A percentile compares a stretch with the other conserved stretches of the same genome.
Conservation (phyloP, 192 early-diverging fungal genomes). For the Coemansia sp. region DNA sequence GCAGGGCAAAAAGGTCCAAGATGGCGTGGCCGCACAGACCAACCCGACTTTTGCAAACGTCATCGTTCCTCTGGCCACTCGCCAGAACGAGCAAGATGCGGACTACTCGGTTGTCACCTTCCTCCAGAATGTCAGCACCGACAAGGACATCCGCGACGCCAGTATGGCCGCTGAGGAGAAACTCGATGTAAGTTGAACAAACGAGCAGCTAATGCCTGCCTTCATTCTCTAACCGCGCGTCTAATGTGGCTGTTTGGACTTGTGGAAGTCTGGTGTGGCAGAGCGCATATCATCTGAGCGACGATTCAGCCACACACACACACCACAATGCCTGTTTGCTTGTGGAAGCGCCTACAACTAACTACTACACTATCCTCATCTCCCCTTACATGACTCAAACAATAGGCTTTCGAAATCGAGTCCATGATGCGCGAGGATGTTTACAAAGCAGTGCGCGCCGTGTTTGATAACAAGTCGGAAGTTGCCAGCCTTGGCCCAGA, state of each 20-base stretch:
- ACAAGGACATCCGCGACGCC: constrained; percentile 68
- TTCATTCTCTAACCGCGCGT: too few relatives aligned
- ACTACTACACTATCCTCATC: background rate
- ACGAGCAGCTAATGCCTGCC: background rate
- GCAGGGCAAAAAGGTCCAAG: constrained; percentile 40
- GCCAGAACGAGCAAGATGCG: constrained; percentile 40
- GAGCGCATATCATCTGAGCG: background rate
- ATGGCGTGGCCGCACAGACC: constrained; percentile 40
- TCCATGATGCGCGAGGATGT: constrained; percentile 67
- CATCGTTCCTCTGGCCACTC: constrained; percentile 42
- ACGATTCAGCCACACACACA: constrained; percentile 6
- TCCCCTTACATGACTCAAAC: background rate
- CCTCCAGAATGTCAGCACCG: constrained; percentile 54
- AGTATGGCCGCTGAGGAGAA: constrained; percentile 63
- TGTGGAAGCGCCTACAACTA: background rate
- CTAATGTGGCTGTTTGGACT: background rate
- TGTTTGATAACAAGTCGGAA: constrained; percentile 54
- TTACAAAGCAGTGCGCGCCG: constrained; percentile 59
- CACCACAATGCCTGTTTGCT: background rate
- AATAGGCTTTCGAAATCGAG: constrained; percentile 65
- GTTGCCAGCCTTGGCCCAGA: constrained; percentile 59
- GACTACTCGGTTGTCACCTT: constrained; percentile 44
- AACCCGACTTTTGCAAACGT: constrained; percentile 54
- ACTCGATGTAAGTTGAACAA: constrained; percentile 53
- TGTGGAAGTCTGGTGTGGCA: background rate